A percentile compares a stretch with the other conserved stretches of the same genome.
phyloP scores from a whole-genome alignment of 495 filamentous ascomycete species.

The Lasiosphaeria hispida region DNA sequence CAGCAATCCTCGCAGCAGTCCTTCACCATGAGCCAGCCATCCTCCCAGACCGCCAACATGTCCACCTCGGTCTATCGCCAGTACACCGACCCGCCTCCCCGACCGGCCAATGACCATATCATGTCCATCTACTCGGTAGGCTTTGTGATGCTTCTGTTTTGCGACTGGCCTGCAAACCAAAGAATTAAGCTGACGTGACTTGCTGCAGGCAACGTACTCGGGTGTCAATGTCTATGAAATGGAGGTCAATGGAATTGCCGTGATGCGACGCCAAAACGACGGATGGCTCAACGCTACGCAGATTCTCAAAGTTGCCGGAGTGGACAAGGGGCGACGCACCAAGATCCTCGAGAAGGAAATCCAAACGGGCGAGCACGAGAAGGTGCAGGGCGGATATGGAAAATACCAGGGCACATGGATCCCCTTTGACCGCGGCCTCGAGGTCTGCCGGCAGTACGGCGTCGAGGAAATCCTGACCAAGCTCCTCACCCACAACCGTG shows the following conservation, averaged over 20 bases:
- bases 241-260: constrained; percentile 85
- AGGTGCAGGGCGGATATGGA: constrained; percentile 96
- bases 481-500: constrained; percentile 85
- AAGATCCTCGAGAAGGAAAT: constrained; percentile 99
- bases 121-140: constrained; percentile 78
- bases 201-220: constrained; percentile 81
- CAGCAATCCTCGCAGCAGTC: constrained; percentile 50
- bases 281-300: constrained; percentile 96
- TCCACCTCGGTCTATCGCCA: constrained; percentile 33
- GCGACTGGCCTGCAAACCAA: no score
- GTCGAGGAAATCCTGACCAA: constrained; percentile 84
- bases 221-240: constrained; percentile 95
- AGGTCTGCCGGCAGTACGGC: constrained; percentile 90
- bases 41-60: constrained; percentile 29
- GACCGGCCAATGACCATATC: constrained; percentile 53
- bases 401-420: constrained; percentile 99
- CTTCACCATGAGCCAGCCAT: constrained; percentile 48
- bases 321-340: constrained; percentile 94
- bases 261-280: constrained; percentile 91
- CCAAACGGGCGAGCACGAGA: constrained; percentile 90
- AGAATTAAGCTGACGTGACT: constrained; percentile 5
- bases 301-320: constrained; percentile 92
- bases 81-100: constrained; percentile 44
- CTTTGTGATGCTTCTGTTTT: neutral
- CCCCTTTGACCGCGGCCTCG: constrained; percentile 81